Conservation (phyloP, 192 early-diverging fungal genomes). For the Coemansia sp. region DNA sequence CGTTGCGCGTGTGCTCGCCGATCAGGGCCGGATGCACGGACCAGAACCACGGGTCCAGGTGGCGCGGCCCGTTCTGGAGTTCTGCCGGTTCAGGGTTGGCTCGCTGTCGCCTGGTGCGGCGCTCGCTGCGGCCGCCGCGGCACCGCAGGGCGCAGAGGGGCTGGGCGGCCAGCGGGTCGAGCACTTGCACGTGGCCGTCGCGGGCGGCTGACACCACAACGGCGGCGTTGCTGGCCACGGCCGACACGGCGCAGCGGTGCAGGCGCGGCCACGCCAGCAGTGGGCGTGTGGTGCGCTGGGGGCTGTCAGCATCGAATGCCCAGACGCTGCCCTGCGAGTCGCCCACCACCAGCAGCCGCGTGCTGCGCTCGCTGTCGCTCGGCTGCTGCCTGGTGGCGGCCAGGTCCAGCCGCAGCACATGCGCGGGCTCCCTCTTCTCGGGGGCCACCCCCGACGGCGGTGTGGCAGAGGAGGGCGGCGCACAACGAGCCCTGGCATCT, state of each 20-base stretch:
- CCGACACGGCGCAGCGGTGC: slow-evolving; percentile 30
- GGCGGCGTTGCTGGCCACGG: slow-evolving; percentile 18
- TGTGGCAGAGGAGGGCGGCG: neutral
- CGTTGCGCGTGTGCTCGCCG: too few species aligned
- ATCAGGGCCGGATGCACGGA: slow-evolving; percentile 27
- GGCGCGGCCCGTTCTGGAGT: neutral
- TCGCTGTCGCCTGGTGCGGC: neutral
- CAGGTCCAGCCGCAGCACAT: slow-evolving; percentile 7
- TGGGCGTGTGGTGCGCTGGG: neutral
- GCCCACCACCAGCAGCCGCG: slow-evolving; percentile 31
- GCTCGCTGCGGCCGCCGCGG: slow-evolving; percentile 13
- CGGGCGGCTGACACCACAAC: slow-evolving; percentile 30
- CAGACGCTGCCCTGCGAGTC: slow-evolving; percentile 31
- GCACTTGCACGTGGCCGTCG: slow-evolving; percentile 26
- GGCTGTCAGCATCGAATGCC: slow-evolving; percentile 24
- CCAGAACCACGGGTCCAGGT: slow-evolving; percentile 33
- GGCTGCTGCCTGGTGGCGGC: neutral
- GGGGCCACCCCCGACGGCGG: neutral
- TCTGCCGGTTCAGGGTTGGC: neutral
- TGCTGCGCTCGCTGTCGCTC: neutral
- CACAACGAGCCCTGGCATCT: neutral
- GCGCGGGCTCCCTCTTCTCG: neutral
- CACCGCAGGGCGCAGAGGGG: slow-evolving; percentile 16
- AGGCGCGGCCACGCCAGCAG: slow-evolving; percentile 19
- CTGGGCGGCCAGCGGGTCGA: slow-evolving; percentile 22